Conservation (phyloP, 306 rosid genomes). For the Medicago ruthenica region DNA sequence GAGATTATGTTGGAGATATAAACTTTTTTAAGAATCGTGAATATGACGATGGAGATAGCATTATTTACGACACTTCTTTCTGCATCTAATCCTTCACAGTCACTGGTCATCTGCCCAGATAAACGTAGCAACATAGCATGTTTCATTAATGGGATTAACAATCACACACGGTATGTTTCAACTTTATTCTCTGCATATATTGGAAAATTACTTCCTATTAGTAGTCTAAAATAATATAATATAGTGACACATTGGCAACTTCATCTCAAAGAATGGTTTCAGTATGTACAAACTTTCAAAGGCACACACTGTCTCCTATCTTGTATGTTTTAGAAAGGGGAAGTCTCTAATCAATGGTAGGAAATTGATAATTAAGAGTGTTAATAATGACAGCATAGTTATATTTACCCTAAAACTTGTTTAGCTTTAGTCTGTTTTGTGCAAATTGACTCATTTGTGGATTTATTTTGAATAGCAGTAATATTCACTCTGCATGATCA, state of each 20-base stretch:
- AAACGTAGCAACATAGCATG: constrained; percentile 71
- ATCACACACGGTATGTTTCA: constrained; percentile 76
- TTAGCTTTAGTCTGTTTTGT: neutral
- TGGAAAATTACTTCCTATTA: neutral
- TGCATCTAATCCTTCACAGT: constrained; percentile 67
- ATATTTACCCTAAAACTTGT: neutral
- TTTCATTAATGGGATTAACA: constrained; percentile 87
- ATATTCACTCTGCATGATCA: neutral
- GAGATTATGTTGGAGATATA: constrained; percentile 94
- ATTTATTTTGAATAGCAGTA: neutral
- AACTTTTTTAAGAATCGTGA: constrained; percentile 83
- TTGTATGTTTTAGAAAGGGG: neutral
- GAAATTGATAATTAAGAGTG: neutral
- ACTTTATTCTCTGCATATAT: constrained; percentile 8
- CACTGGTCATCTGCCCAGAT: constrained; percentile 89
- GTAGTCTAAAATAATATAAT: neutral
- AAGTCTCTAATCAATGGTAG: neutral
- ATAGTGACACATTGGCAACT: neutral
- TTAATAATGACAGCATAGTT: neutral
- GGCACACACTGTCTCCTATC: neutral
- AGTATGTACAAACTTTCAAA: neutral
- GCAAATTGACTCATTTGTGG: neutral
- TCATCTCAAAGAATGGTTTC: neutral
- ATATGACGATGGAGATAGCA: constrained; percentile 87
- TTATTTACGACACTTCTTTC: constrained; percentile 91